A percentile compares a stretch with the other conserved stretches of the same genome.
These are phyloP conservation scores for Schoenoplectus triqueter DNA, from an alignment of 202 grass and related monocot genomes.

Conservation along the genomic window DNA sequence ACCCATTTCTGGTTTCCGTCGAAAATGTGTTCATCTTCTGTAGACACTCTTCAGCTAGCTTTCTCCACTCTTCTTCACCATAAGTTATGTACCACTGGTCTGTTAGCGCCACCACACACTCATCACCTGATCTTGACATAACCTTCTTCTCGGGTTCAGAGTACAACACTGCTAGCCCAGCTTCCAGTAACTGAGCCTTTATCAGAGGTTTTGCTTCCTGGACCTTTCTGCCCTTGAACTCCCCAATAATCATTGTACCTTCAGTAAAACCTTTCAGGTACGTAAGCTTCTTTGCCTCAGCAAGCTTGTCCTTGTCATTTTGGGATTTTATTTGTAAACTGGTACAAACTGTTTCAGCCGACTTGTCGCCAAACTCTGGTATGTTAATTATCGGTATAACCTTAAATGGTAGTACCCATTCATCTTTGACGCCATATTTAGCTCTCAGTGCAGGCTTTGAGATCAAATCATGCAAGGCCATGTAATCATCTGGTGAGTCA, in stretches of 20 bases:
- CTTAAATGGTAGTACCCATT: conserved; percentile 75
- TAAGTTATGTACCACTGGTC: conserved; percentile 93
- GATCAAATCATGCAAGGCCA: conserved; percentile 73
- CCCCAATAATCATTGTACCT: conserved; percentile 69
- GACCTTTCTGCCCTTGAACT: conserved; percentile 66
- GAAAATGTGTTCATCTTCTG: conserved; percentile 67
- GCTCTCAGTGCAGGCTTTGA: conserved; percentile 65
- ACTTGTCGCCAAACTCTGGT: conserved; percentile 72
- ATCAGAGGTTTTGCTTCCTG: conserved; percentile 82
- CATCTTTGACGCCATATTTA: conserved; percentile 80
- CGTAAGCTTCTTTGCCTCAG: conserved; percentile 73
- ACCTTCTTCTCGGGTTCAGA: conserved; percentile 82
- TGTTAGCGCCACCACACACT: conserved; percentile 81
- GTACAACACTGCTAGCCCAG: conserved; percentile 55
- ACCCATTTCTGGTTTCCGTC: conserved; percentile 66
- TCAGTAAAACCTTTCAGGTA: conserved; percentile 85
- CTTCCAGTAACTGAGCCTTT: conserved; percentile 64
- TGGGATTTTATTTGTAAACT: conserved; percentile 76
- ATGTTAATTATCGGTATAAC: conserved; percentile 79
- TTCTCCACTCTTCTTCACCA: conserved; percentile 70
- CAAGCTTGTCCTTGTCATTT: conserved; percentile 89
- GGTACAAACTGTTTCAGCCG: conserved; percentile 66
- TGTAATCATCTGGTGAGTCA: conserved; percentile 89
- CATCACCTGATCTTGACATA: conserved; percentile 77
- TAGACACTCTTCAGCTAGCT: conserved; percentile 61